Base-by-base conservation (phyloP, 805 yeast genomes). In the Blastobotrys peoriensis region DNA sequence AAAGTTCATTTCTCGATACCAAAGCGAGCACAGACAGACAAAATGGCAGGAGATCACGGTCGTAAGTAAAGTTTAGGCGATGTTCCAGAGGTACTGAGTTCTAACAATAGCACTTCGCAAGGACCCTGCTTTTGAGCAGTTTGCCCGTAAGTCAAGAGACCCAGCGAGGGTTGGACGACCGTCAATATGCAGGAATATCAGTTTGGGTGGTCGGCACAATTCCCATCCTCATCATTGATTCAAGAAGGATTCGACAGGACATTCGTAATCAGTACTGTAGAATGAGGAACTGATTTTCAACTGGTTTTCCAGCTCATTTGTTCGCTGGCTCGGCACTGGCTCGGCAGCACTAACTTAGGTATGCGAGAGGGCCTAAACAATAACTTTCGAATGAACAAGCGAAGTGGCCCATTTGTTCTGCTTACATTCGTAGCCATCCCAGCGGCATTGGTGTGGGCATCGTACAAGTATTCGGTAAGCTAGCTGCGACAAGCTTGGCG, bases 71-170 rank as follows among this genome's bases (percentile, higher is more conserved):
- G 13, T 28, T n/a, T n/a, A 4, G 6, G 16, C 4, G 13, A 36
- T 38, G 25, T 21, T 19, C n/a, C 18, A 18, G 22, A 25, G n/a
- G 25, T 23, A 23, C n/a, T n/a, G n/a, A n/a, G n/a, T n/a, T n/a
- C n/a, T n/a, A n/a, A n/a, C n/a, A n/a, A n/a, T 37, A 40, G 63
- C 58, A 37, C 60, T 61, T 33, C 54, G 55, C 49, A 54, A 59
- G 39, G 66, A 62, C 37, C 54, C 57, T 40, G 65, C 63, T 35
- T 60, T 62, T 43, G 66, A 62, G 58, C 55, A 53, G 55, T 62
- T 57, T 51, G 58, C 41, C 40, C 21, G 53, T 49, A 44, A 38
- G 53, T 43, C 13, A 9, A 33, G n/a, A n/a, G 45, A 18, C 16
- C 9, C 22, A 9, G 22, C n/a, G n/a, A 20, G 17, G 33, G 4